Evolutionary conservation across 73 alveolate species (phyloP).

Genomic region (Stentor roeselii): DNA sequence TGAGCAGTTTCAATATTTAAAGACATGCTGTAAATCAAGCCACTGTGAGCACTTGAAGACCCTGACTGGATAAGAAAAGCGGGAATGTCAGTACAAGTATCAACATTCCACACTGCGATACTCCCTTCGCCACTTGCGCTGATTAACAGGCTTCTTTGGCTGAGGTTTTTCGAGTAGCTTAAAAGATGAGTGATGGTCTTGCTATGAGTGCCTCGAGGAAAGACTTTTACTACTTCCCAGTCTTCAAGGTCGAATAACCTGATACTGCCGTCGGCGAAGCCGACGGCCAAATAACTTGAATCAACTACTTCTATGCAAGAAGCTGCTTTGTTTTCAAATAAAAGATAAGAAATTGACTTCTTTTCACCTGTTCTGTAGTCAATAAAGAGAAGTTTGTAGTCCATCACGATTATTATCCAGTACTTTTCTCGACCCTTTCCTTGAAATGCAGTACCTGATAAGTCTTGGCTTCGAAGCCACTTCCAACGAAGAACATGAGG

Average conservation of each 20-base stretch:
- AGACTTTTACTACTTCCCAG: conserved; percentile 24
- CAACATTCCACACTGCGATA: conserved; percentile 32
- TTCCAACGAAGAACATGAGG: conserved; percentile 11
- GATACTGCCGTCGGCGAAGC: conserved; percentile 26
- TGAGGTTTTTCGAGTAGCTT: conserved; percentile 7
- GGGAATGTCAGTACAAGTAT: conserved; percentile 34
- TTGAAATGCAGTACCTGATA: conserved; percentile 3
- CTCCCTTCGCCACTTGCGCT: conserved; percentile 25
- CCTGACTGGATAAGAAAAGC: conserved; percentile 23
- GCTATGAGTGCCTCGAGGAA: conserved; percentile 24
- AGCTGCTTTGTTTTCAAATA: background rate
- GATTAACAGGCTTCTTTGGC: conserved; percentile 6
- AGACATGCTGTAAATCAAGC: background rate
- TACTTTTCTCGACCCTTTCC: background rate
- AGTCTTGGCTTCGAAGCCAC: conserved; percentile 4
- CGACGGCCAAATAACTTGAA: conserved; percentile 25
- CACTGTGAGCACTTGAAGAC: background rate
- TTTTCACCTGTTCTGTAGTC: conserved; percentile 4
- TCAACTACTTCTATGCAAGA: conserved; percentile 1
- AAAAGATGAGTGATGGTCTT: conserved; percentile 18
- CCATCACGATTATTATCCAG: conserved; percentile 13
- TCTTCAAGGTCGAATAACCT: background rate
- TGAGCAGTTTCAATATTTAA: background rate
- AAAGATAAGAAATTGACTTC: background rate
- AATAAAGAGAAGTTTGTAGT: background rate